These are phyloP conservation scores for Triadica sebifera DNA, from an alignment of 345 rosid genomes.

Conservation along the genomic window DNA sequence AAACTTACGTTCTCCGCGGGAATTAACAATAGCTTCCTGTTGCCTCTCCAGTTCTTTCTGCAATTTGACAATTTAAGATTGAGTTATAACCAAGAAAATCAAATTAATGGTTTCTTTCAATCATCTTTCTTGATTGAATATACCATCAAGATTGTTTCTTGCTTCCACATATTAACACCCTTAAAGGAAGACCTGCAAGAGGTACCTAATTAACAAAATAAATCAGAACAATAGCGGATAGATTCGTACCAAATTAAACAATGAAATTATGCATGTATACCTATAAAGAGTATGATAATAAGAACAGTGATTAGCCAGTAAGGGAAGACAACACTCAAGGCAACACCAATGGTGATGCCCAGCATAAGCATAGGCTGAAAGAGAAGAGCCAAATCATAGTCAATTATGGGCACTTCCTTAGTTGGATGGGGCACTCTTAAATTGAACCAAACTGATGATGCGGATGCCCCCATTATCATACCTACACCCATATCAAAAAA, in stretches of 20 bases:
- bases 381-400: constrained; percentile 81
- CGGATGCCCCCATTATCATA: constrained; percentile 98
- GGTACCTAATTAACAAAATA: constrained; percentile 42
- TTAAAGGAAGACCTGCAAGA: constrained; percentile 80
- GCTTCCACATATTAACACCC: constrained; percentile 88
- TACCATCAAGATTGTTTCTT: constrained; percentile 75
- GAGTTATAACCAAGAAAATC: neutral
- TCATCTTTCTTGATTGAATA: neutral
- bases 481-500: constrained; percentile 42
- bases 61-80: constrained; percentile 10
- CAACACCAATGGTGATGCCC: constrained; percentile 86
- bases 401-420: constrained; percentile 81
- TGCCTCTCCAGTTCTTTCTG: constrained; percentile 67
- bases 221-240: neutral
- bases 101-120: neutral
- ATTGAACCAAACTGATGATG: constrained; percentile 93
- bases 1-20: constrained; percentile 78
- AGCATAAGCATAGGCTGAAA: constrained; percentile 96
- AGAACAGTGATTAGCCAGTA: constrained; percentile 94
- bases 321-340: constrained; percentile 90
- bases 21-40: constrained; percentile 43
- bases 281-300: constrained; percentile 80
- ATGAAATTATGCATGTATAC: constrained; percentile 21
- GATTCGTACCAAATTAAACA: neutral
- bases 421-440: constrained; percentile 80